These are phyloP conservation scores for Rutstroemia sp. DNA, from an alignment of 2,329 filamentous ascomycete genomes.

Conservation along the genomic window DNA sequence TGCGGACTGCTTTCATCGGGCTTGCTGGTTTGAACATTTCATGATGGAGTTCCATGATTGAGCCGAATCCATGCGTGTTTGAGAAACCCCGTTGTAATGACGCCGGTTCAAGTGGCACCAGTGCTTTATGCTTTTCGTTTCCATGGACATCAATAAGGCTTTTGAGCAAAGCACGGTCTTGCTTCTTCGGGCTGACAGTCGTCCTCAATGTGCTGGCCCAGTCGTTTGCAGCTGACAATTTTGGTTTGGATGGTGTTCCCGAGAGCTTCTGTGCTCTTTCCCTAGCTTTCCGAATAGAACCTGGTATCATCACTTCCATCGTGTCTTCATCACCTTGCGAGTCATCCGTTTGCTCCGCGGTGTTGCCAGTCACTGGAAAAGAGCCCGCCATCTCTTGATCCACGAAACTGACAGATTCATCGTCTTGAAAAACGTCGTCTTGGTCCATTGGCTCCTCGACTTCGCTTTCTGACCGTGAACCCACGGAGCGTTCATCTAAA, in stretches of 20 bases:
- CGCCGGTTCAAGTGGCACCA: conserved; percentile 41
- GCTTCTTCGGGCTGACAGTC: conserved; percentile 89
- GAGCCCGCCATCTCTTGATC: conserved; percentile 72
- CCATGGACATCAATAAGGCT: conserved; percentile 34
- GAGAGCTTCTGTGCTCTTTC: conserved; percentile 57
- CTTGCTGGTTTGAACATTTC: conserved; percentile 72
- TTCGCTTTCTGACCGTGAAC: conserved; percentile 56
- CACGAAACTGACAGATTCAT: conserved; percentile 69
- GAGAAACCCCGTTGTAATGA: conserved; percentile 23
- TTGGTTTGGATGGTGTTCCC: conserved; percentile 49
- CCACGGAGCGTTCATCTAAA: conserved; percentile 88
- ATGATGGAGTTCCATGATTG: conserved; percentile 93
- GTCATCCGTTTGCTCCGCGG: conserved; percentile 63
- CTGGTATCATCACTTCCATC: conserved; percentile 40
- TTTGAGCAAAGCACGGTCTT: conserved; percentile 69
- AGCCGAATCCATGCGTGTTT: conserved; percentile 62
- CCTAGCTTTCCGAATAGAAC: conserved; percentile 54
- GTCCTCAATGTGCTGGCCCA: conserved; percentile 93
- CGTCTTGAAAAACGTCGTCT: conserved; percentile 60
- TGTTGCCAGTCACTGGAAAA: conserved; percentile 64
- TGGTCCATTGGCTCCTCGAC: conserved; percentile 50
- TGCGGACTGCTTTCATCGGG: conserved; percentile 44
- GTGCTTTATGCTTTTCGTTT: conserved; percentile 38
- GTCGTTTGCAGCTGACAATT: conserved; percentile 62
- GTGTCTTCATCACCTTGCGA: conserved; percentile 39